Conservation (phyloP, 768 basidiomycete species). For the Russula vinacea region DNA sequence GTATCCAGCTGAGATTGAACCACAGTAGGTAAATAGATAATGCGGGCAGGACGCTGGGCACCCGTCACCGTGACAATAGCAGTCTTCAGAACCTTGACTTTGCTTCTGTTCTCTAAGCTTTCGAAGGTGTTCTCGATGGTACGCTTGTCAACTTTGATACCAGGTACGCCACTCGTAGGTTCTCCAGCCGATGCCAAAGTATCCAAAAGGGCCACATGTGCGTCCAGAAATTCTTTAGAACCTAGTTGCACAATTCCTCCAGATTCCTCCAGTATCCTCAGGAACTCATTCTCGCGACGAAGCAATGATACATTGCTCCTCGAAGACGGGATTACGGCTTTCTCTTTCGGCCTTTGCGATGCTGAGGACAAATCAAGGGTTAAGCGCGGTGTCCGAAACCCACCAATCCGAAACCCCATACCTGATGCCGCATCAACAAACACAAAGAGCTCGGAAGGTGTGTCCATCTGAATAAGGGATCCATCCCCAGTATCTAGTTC, state of each 20-base stretch:
- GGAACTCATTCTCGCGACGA: constrained; percentile 76
- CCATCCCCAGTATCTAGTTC: background rate
- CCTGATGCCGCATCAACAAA: background rate
- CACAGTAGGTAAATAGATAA: constrained; percentile 64
- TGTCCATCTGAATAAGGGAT: background rate
- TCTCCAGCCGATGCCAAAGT: constrained; percentile 57
- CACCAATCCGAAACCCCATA: background rate
- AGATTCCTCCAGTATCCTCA: constrained; percentile 58
- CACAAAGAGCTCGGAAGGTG: background rate
- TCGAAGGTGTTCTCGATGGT: constrained; percentile 61
- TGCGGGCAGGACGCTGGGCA: constrained; percentile 51
- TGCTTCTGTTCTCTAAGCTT: constrained; percentile 59
- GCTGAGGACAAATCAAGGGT: constrained; percentile 15
- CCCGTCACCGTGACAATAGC: constrained; percentile 58
- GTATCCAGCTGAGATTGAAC: constrained; percentile 50
- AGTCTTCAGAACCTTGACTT: constrained; percentile 69
- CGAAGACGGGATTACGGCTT: constrained; percentile 28
- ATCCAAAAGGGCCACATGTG: constrained; percentile 61
- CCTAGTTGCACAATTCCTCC: constrained; percentile 68
- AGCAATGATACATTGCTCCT: constrained; percentile 72
- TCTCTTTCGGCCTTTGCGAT: constrained; percentile 25
- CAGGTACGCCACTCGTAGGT: constrained; percentile 64
- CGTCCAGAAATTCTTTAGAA: constrained; percentile 66
- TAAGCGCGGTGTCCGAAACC: background rate
- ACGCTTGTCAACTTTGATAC: constrained; percentile 69